These are phyloP conservation scores for Phaeolepiota aurea DNA, from an alignment of 768 basidiomycete genomes.

Conservation along the genomic window DNA sequence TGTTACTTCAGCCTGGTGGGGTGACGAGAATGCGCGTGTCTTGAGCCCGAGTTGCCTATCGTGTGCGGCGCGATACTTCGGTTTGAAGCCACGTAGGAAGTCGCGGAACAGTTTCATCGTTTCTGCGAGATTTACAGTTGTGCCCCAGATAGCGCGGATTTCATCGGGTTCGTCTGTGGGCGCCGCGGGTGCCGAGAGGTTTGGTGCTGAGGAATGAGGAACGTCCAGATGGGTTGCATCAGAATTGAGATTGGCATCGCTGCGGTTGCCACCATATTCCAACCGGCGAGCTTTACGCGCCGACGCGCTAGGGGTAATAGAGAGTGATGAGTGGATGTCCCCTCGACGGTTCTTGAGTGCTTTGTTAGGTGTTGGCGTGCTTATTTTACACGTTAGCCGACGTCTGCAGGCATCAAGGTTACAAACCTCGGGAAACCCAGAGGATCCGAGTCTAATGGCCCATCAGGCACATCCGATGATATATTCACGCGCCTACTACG, in stretches of 20 bases:
- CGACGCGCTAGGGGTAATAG: slow-evolving; percentile 41
- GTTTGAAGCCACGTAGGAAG: slow-evolving; percentile 89
- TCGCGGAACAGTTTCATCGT: slow-evolving; percentile 87
- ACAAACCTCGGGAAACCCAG: slow-evolving; percentile 59
- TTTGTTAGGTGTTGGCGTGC: slow-evolving; percentile 41
- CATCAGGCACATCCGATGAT: slow-evolving; percentile 26
- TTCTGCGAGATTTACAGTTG: slow-evolving; percentile 85
- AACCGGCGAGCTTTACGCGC: slow-evolving; percentile 30
- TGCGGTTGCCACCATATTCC: slow-evolving; percentile 13
- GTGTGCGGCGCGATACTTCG: slow-evolving; percentile 72
- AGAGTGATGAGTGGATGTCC: slow-evolving; percentile 82
- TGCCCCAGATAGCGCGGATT: slow-evolving; percentile 95
- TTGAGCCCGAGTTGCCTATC: slow-evolving; percentile 56
- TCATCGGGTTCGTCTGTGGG: slow-evolving; percentile 74
- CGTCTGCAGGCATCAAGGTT: background rate
- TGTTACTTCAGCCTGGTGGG: slow-evolving; percentile 58
- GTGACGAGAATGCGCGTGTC: slow-evolving; percentile 42
- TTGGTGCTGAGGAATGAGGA: slow-evolving; percentile 45
- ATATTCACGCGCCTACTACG: slow-evolving; percentile 19
- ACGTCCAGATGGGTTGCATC: slow-evolving; percentile 52
- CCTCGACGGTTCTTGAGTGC: slow-evolving; percentile 76
- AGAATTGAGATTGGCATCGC: slow-evolving; percentile 38
- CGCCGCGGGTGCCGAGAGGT: slow-evolving; percentile 50
- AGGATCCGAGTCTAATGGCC: slow-evolving; percentile 50
- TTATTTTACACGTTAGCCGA: slow-evolving; percentile 11